Evolutionary conservation across 139 green algal species (phyloP).

Genomic region (Tetradesmus lagerheimii): DNA sequence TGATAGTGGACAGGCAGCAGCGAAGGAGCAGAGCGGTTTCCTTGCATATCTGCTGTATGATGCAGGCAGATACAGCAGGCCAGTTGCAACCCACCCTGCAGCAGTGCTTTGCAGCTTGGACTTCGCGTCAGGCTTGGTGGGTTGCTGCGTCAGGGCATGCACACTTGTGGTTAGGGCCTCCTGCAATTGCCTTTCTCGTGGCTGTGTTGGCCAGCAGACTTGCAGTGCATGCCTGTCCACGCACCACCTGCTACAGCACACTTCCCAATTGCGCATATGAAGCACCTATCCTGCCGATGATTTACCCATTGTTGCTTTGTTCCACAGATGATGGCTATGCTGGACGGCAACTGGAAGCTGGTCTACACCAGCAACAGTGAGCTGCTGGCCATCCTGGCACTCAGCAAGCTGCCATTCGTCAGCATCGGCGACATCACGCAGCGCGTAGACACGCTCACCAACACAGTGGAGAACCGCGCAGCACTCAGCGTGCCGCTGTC

Average conservation of each 20-base stretch:
- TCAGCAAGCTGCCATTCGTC: constrained; percentile 85
- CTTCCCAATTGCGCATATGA: too few relatives aligned
- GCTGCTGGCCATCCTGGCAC: constrained; percentile 84
- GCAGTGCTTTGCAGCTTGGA: not conserved
- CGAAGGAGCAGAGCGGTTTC: not conserved
- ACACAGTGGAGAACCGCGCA: constrained; percentile 81
- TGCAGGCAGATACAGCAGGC: not conserved
- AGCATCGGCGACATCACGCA: constrained; percentile 91
- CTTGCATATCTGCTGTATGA: not conserved
- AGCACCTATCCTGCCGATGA: too few relatives aligned
- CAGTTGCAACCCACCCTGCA: not conserved
- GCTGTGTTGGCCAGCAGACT: not conserved
- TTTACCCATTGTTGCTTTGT: constrained; percentile 4
- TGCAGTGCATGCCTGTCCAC: not conserved
- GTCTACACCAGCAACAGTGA: constrained; percentile 93
- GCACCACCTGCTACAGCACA: too few relatives aligned
- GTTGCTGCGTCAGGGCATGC: not conserved
- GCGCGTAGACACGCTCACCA: constrained; percentile 72
- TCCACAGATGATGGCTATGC: constrained; percentile 42
- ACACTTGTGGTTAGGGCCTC: too few relatives aligned
- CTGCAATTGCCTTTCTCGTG: not conserved
- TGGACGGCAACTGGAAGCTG: constrained; percentile 88
- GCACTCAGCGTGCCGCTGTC: constrained; percentile 70
- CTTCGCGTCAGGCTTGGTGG: not conserved
- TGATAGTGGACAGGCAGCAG: not conserved